Evolutionary conservation across 306 rosid genomes (phyloP).

Genomic region (Senna siamea): DNA sequence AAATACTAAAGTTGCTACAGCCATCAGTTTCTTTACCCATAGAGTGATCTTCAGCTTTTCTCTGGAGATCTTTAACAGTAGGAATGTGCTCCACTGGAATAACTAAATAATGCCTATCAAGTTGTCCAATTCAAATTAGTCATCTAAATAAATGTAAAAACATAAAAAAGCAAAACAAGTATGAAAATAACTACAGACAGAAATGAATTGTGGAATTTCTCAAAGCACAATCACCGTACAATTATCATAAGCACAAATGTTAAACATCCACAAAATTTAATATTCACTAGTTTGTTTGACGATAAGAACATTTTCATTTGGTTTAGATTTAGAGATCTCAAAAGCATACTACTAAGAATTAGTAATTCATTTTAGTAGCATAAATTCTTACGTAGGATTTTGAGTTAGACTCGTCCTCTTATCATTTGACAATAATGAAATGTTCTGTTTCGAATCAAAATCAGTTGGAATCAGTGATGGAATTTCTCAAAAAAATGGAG

Average conservation of each 20-base stretch:
- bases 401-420: background rate
- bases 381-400: background rate
- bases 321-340: background rate
- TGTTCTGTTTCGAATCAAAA: background rate
- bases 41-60: constrained; percentile 58
- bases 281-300: background rate
- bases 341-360: constrained; percentile 9
- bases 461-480: background rate
- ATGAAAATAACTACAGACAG: background rate
- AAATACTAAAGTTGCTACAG: constrained; percentile 27
- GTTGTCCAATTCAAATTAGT: constrained; percentile 18
- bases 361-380: background rate
- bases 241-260: constrained; percentile 3
- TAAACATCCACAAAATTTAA: constrained; percentile 8
- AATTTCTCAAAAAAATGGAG: background rate
- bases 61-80: constrained; percentile 62
- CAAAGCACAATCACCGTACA: background rate
- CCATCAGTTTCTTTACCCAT: constrained; percentile 56
- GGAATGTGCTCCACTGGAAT: constrained; percentile 72
- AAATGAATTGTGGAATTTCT: constrained; percentile 3
- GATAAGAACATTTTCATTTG: background rate
- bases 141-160: constrained; percentile 3
- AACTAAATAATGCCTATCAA: constrained; percentile 78
- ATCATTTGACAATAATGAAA: background rate
- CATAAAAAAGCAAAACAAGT: background rate